Evolutionary conservation across 2,329 filamentous ascomycete species (phyloP), one percentile per base, ranked within the genome.

Genomic region (Eutypa lata): DNA sequence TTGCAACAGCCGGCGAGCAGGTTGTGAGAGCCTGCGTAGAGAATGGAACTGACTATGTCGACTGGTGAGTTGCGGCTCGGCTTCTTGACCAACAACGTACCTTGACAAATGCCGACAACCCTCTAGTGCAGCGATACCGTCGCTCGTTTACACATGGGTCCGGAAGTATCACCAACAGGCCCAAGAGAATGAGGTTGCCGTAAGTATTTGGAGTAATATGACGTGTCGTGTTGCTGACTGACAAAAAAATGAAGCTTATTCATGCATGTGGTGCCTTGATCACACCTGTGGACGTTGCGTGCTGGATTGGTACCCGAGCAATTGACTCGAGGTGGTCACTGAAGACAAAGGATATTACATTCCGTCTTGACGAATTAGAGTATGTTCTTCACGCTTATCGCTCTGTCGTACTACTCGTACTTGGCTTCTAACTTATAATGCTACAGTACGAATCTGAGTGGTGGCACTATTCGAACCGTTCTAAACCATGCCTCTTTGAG

Each of bases 1-100:
- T 61, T 18, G 50, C 46, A 33, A 42, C 52, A 10, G 54, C 55
- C 11, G 61, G 61, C n/a, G 57, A 55, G 40, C 18, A 50, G 7
- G 54, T 62, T 7, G 52, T 63, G 2, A 18, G 56, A 10, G 57
- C 61, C 28, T 63, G 61, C 48, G 19, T 59, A 16, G 55, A 57
- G 38, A 60, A 57, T 47, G 44, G 55, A 7, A 60, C 54, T 14
- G 59, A 63, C 42, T 63, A 63, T 31, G 26, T 63, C 24, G 61
- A 63, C 18, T 54, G 55, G 60, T 61, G 49, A 53, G 59, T 57
- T 14, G 13, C 38, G 42, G n/a, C 37, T 51, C 24, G 50, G n/a
- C n/a, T n/a, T n/a, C n/a, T n/a, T n/a, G n/a, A n/a, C n/a, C n/a
- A n/a, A n/a, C n/a, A n/a, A n/a, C n/a, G n/a, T 24, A 11, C 28